Base-by-base conservation (phyloP, 2,329 filamentous ascomycete genomes). In the Capronia epimyces region DNA sequence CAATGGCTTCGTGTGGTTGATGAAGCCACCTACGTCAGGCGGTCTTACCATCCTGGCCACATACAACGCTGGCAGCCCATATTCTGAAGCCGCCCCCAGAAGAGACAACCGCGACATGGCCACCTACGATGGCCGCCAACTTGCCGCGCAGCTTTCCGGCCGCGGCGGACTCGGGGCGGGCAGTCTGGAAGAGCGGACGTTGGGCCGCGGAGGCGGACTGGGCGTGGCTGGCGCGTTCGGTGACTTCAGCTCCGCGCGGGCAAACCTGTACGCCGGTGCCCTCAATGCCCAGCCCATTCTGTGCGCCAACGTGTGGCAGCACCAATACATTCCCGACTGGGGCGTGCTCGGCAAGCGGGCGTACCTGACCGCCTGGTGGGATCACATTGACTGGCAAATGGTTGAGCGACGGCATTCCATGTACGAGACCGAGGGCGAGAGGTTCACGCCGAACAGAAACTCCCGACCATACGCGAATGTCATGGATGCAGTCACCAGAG, bases 231-330 rank as follows among this genome's bases (percentile, higher is more conserved):
- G 64, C 16, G 49, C 55, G 12, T 62, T 64, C 45, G 63, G 62
- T 15, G 49, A 51, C 7, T 56, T 56, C 41, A 61, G 61, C 36
- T 37, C 52, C 18, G 37, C 51, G 20, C 43, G 47, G 2, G 36
- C 57, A 7, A 50, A 46, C 10, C 36, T 45, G 15, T 52, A 49
- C 44, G 27, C 56, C n/a, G 52, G 52, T 22, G 44, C 46, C 1
- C 45, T 60, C 16, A 44, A 55, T 20, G 57, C 53, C 13, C 41
- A 55, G 32, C 59, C 91, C 10, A 75, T 97, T 54, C 74, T 98
- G 62, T 96, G 91, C 67, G 79, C 97, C 53, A 97, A 89, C 72
- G 95, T 89, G 3, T 98, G 93, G 93, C 85, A 97, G 75, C 93
- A 97, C 71, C 84, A 86, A 7, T 98, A 87, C 81, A 72, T 97